Evolutionary conservation across 805 yeast species (phyloP), one percentile per base, ranked within the genome.

Genomic region (Candida tallmaniae): DNA sequence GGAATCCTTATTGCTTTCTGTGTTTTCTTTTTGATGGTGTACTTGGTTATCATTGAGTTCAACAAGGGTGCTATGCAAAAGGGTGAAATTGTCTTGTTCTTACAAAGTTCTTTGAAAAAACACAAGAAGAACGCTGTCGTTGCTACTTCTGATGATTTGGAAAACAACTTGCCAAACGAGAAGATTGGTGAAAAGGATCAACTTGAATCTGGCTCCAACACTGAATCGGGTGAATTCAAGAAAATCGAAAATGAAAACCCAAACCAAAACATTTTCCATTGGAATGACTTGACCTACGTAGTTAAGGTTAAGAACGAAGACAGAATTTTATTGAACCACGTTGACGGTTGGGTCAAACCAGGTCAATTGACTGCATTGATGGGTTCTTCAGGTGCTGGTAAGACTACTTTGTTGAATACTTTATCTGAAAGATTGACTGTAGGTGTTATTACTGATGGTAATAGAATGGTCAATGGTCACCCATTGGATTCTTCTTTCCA

Each of bases 331-430:
- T 57, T 77, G 50, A 48, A 62, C 42, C 54, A 52, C 27, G 58
- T 62, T 24, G 65, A 58, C 48, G 90, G 90, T 32, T 83, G 78
- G 68, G 86, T 81, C 36, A 78, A 78, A 50, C 90, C 90, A 13
- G 90, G 90, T 48, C 81, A 83, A 38, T 66, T 83, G 57, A 82
- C 89, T 27, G 90, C 90, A 4, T 65, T 83, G 39, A 82, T 83
- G 89, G 93, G 93, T 50, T 83, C 81, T 34, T 83, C 90, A 22
- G 93, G 93, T 63, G 93, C 93, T 29, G 93, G 93, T 64, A 83
- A 83, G 51, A 83, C 93, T 17, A 83, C 90, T 3, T 63, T 83
- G 38, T 66, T 83, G 47, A 82, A 83, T 56, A 79, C 80, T 45
- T 68, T 83, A 40, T 79, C 87, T 15, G 83, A 79, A 50, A 73